Percentiles rank a stretch among this genome's conserved stretches.
phyloP scores from a whole-genome alignment of 495 filamentous ascomycete genomes.

The Penicillium chermesinum region DNA sequence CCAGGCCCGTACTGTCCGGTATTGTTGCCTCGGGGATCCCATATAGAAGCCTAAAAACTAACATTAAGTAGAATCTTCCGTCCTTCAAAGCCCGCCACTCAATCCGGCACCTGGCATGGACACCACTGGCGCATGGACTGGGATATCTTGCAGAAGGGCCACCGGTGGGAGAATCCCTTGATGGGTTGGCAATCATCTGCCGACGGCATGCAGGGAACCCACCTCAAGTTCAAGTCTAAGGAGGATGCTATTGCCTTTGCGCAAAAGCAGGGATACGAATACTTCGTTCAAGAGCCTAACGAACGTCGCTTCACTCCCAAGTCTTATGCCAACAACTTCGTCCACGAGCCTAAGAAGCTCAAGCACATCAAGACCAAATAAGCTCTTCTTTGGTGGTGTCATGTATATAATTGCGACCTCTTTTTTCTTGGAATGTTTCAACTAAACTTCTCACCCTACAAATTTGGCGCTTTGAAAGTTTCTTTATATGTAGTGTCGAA shows the following conservation, averaged over 20 bases:
- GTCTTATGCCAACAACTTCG: constrained; percentile 94
- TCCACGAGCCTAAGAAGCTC: constrained; percentile 75
- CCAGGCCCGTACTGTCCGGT: constrained; percentile 91
- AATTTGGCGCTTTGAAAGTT: too few species aligned
- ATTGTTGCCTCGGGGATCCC: too few species aligned
- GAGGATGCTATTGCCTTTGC: constrained; percentile 94
- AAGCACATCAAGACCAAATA: constrained; percentile 94
- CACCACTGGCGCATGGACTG: constrained; percentile 98
- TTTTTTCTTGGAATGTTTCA: constrained; percentile 10
- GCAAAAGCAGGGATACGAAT: constrained; percentile 98
- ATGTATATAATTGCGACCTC: constrained; percentile 42
- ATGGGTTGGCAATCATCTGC: constrained; percentile 98
- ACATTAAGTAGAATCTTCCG: constrained; percentile 69
- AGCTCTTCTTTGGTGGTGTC: constrained; percentile 27
- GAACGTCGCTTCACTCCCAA: constrained; percentile 79
- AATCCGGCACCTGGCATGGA: constrained; percentile 79
- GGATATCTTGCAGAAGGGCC: constrained; percentile 81
- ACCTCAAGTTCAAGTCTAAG: constrained; percentile 85
- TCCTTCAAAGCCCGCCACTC: constrained; percentile 85
- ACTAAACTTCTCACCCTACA: not conserved
- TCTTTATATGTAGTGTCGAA: too few species aligned
- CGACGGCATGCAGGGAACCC: constrained; percentile 87
- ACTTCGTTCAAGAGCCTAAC: constrained; percentile 97
- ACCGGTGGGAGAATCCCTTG: constrained; percentile 96
- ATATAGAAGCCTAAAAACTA: constrained; percentile 6